Conservation (phyloP, 2,329 filamentous ascomycete genomes). For the Coniochaeta sp. region DNA sequence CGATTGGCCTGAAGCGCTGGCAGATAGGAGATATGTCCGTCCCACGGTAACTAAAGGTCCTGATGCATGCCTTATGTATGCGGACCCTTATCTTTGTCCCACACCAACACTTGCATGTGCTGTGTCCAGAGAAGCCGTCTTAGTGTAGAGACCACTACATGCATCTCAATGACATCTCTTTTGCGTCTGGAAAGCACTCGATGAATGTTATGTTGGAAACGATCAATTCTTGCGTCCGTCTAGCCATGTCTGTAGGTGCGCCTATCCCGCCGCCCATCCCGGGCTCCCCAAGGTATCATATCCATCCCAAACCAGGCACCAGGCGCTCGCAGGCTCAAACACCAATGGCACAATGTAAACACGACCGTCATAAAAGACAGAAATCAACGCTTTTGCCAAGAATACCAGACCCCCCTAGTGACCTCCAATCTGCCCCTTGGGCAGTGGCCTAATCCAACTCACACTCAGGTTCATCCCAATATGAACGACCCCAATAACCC, state of each 20-base stretch:
- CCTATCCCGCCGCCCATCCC: not conserved
- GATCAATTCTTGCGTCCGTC: not conserved
- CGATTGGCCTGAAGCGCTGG: not conserved
- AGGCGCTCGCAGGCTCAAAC: not conserved
- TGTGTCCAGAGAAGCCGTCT: not conserved
- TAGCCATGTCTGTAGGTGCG: not conserved
- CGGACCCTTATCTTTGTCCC: not conserved
- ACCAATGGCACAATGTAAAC: not conserved
- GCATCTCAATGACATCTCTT: not conserved
- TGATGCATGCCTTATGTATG: too few relatives aligned
- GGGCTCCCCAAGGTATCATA: not conserved
- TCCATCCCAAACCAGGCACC: not conserved
- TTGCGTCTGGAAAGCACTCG: not conserved
- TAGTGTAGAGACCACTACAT: not conserved
- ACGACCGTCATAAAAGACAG: not conserved
- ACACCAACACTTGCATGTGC: not conserved
- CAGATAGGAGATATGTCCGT: not conserved
- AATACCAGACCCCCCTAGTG: conserved; percentile 17
- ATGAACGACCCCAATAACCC: conserved; percentile 74
- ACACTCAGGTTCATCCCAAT: conserved; percentile 63
- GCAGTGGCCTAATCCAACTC: conserved; percentile 45
- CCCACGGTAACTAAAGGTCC: not conserved
- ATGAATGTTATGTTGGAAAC: not conserved
- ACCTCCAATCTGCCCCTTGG: conserved; percentile 43
- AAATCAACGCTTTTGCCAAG: not conserved